These are phyloP conservation scores for Tremella mesenterica DNA, from an alignment of 768 basidiomycete species.

Conservation along the genomic window DNA sequence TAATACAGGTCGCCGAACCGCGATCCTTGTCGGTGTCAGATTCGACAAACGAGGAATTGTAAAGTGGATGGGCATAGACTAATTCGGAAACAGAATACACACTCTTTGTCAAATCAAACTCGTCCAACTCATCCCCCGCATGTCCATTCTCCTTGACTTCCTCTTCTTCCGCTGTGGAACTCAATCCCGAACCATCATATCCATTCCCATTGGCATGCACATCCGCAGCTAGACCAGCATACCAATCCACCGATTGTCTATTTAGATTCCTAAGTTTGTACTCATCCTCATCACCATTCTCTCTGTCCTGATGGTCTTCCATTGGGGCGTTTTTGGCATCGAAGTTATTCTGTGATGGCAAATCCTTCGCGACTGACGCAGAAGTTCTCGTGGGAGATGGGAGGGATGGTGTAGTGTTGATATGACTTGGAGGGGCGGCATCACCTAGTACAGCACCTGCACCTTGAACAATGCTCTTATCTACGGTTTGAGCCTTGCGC, in stretches of 20 bases:
- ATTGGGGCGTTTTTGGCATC: background rate
- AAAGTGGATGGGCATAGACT: background rate
- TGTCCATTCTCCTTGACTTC: slow-evolving; percentile 43
- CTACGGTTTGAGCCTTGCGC: slow-evolving; percentile 68
- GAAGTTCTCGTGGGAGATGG: background rate
- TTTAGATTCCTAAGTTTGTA: slow-evolving; percentile 46
- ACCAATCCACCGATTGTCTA: slow-evolving; percentile 84
- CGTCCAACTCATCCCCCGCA: slow-evolving; percentile 41
- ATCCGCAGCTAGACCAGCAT: slow-evolving; percentile 73
- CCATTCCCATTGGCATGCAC: slow-evolving; percentile 36
- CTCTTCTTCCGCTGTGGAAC: slow-evolving; percentile 51
- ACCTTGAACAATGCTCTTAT: slow-evolving; percentile 58
- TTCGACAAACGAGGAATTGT: background rate
- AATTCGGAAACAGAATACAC: slow-evolving; percentile 11
- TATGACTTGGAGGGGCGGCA: slow-evolving; percentile 60
- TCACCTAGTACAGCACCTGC: slow-evolving; percentile 61
- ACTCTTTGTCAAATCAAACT: slow-evolving; percentile 44
- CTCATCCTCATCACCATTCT: slow-evolving; percentile 17
- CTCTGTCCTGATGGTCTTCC: too few relatives aligned
- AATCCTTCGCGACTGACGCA: slow-evolving; percentile 12
- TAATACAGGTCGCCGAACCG: too few relatives aligned
- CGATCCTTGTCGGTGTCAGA: too few relatives aligned
- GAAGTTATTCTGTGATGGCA: background rate
- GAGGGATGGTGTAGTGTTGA: slow-evolving; percentile 48
- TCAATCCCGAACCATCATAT: slow-evolving; percentile 46